Evolutionary conservation across 371 early-diverging fungal species (phyloP), one percentile per base, ranked within the genome.

Genomic region (Mucor mucedo): DNA sequence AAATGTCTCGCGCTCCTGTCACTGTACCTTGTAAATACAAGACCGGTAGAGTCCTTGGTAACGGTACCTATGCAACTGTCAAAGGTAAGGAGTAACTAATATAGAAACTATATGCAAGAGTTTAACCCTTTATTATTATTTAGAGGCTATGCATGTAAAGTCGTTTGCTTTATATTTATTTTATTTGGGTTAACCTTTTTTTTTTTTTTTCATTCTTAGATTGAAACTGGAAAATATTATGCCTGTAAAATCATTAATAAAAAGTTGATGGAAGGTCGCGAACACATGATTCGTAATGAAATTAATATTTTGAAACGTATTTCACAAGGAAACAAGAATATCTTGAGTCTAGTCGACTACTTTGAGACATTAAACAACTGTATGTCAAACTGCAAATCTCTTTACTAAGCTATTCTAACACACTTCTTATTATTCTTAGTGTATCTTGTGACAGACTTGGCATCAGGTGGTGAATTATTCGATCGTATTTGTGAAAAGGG

Each of bases 201-300:
- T 39, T 33, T 52, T 33, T 42, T 7, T 45, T 6, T 21, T 21
- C n/a, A 5, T 33, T 30, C 42, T 11, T 75, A 89, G 89, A 90
- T 94, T 65, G 88, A 87, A 47, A 94, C 95, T 2, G 91, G 91
- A 38, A 83, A 94, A 73, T 84, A 78, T 40, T 96, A 87, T 80
- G 97, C 98, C 9, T 92, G 89, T 66, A 98, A 98, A 69, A 88
- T 96, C 42, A 93, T 96, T 79, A 92, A 88, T 81, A 96, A 96
- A 71, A 87, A 88, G 72, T 74, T 92, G 57, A 93, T 96, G 93
- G 85, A 82, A 56, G 95, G 95, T 48, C 82, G 91, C 60, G 94
- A 95, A 68, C 89, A 91, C 71, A 91, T 95, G 93, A 90, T 95
- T 61, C 81, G 92, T 45, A 95, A 95, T 68, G 95, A 95, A 75